These are phyloP conservation scores for Bacidia rubella DNA, from an alignment of 495 filamentous ascomycete genomes.

Conservation along the genomic window DNA sequence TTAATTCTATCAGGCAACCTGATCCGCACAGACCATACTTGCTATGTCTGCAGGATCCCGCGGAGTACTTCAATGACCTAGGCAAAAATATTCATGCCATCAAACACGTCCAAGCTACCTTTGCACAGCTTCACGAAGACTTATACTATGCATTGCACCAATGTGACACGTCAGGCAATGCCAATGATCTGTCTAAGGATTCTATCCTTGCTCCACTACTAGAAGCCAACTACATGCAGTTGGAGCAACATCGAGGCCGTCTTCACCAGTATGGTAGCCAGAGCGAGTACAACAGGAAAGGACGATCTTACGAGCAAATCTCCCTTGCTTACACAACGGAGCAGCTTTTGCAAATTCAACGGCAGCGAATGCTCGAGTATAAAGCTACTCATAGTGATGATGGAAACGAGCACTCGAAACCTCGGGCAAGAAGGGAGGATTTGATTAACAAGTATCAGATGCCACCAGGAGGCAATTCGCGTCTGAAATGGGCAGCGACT, in stretches of 20 bases:
- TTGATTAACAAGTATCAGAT: too few species aligned
- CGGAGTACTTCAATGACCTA: constrained; percentile 41
- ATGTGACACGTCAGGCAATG: too few species aligned
- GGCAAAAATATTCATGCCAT: constrained; percentile 30
- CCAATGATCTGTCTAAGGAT: not conserved
- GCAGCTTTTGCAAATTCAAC: too few species aligned
- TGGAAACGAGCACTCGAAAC: too few species aligned
- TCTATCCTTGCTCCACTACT: constrained; percentile 6
- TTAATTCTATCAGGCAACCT: constrained; percentile 5
- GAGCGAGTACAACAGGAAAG: not conserved
- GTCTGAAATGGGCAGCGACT: too few species aligned
- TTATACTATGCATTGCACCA: constrained; percentile 1
- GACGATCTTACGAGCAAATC: too few species aligned
- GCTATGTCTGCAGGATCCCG: constrained; percentile 48
- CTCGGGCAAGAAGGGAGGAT: too few species aligned
- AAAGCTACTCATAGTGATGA: too few species aligned
- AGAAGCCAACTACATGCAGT: constrained; percentile 5
- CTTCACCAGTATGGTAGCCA: not conserved
- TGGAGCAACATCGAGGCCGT: not conserved
- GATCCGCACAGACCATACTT: constrained; percentile 24
- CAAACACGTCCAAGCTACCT: constrained; percentile 28
- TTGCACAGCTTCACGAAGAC: constrained; percentile 7
- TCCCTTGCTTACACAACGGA: too few species aligned
- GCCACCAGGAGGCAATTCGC: too few species aligned
- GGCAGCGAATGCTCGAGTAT: too few species aligned